A percentile compares a stretch with the other conserved stretches of the same genome.
phyloP scores from a whole-genome alignment of 495 filamentous ascomycete species.

The Emericellopsis terricola region DNA sequence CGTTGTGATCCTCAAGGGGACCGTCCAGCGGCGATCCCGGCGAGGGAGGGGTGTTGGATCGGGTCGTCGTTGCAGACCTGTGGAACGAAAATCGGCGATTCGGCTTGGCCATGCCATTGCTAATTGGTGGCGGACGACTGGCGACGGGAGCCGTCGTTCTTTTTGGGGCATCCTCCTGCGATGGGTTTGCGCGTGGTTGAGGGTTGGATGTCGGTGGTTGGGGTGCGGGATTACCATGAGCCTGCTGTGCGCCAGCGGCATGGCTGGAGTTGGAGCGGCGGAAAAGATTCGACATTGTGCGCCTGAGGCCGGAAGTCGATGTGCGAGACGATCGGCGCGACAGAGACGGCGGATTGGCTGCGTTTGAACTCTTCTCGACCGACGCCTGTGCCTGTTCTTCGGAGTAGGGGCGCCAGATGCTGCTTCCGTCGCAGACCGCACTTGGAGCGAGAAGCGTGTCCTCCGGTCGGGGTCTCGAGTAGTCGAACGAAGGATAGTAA shows the following conservation, averaged over 20 bases:
- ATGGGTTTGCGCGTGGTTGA: not conserved
- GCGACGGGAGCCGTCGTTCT: not conserved
- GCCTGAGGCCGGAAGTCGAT: constrained; percentile 15
- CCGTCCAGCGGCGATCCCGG: constrained; percentile 23
- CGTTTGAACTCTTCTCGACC: constrained; percentile 4
- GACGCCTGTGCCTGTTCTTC: constrained; percentile 4
- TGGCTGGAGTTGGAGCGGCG: constrained; percentile 14
- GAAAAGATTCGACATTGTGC: constrained; percentile 16
- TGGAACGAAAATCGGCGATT: constrained; percentile 27
- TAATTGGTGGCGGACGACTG: too few species aligned
- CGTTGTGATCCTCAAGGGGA: too few species aligned
- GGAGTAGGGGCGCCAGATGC: constrained; percentile 1
- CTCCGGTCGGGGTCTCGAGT: not conserved
- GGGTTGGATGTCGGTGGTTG: constrained; percentile 5
- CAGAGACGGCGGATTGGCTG: constrained; percentile 7
- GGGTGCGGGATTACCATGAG: constrained; percentile 1
- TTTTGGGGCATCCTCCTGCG: not conserved
- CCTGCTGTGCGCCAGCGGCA: not conserved
- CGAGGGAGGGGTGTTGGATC: constrained; percentile 34
- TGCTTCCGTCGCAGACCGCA: not conserved
- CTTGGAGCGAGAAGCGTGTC: not conserved
- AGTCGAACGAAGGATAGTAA: constrained; percentile 4
- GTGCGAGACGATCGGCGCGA: constrained; percentile 17
- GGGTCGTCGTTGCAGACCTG: constrained; percentile 23
- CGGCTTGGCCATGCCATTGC: not conserved